Percentiles rank a stretch among this genome's conserved stretches.
phyloP scores from a whole-genome alignment of 768 basidiomycete genomes.

The Pleurotus sapidus region DNA sequence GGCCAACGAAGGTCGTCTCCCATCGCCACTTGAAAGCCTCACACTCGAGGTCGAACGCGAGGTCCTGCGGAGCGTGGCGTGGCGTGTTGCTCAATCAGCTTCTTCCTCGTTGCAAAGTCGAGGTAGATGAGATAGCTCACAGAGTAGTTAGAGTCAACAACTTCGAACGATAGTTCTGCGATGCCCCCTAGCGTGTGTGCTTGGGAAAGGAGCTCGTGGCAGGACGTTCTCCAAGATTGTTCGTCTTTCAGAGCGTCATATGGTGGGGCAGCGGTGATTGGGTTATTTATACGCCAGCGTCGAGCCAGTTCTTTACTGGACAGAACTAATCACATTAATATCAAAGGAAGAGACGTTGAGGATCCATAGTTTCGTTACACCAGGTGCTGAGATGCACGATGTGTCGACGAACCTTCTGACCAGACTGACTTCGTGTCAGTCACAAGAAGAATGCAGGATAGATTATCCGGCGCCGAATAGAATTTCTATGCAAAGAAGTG shows the following conservation, averaged over 20 bases:
- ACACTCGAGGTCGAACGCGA: constrained; percentile 59
- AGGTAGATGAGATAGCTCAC: constrained; percentile 31
- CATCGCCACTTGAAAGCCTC: constrained; percentile 74
- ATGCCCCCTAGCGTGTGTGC: constrained; percentile 65
- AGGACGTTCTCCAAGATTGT: constrained; percentile 57
- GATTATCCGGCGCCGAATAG: constrained; percentile 49
- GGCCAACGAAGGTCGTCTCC: constrained; percentile 67
- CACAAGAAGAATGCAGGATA: constrained; percentile 57
- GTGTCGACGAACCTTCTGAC: constrained; percentile 57
- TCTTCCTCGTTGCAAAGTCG: neutral
- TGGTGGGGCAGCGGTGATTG: constrained; percentile 20
- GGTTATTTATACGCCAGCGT: constrained; percentile 67
- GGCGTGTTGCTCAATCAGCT: constrained; percentile 1
- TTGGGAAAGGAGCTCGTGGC: constrained; percentile 51
- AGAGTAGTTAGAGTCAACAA: constrained; percentile 56
- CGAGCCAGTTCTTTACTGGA: constrained; percentile 58
- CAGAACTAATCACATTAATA: constrained; percentile 36
- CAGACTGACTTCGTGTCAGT: constrained; percentile 77
- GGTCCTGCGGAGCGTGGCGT: constrained; percentile 43
- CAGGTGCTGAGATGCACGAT: constrained; percentile 4
- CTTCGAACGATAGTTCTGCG: constrained; percentile 53
- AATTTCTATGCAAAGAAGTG: constrained; percentile 52
- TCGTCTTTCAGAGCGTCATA: constrained; percentile 38
- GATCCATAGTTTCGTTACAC: constrained; percentile 2
- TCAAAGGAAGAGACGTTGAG: constrained; percentile 8